A percentile compares a stretch with the other conserved stretches of the same genome.
Conservation (phyloP, 192 early-diverging fungal genomes). For the Linnemannia zychae region DNA sequence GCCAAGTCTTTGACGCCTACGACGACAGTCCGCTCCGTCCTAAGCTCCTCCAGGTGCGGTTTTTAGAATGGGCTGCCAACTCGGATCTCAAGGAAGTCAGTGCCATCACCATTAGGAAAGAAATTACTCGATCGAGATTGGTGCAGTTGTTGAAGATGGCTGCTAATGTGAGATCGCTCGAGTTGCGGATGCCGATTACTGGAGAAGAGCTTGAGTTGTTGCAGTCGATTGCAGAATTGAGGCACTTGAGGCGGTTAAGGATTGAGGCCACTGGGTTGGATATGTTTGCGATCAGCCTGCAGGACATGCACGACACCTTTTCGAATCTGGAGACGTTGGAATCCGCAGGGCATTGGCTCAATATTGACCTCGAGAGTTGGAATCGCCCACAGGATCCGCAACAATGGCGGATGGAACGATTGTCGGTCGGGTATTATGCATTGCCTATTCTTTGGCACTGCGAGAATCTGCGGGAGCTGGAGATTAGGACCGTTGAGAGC, state of each 20-base stretch:
- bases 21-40: background rate
- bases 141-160: background rate
- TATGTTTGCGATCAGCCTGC: background rate
- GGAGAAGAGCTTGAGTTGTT: background rate
- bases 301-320: background rate
- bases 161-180: background rate
- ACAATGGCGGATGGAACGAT: background rate
- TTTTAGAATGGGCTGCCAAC: background rate
- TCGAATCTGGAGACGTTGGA: background rate
- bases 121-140: background rate
- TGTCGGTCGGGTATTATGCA: background rate
- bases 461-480: background rate
- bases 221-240: background rate
- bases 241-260: background rate
- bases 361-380: background rate
- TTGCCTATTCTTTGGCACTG: constrained; percentile 2
- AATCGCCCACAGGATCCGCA: background rate
- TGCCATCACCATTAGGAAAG: background rate
- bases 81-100: constrained; percentile 3
- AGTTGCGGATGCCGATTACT: background rate
- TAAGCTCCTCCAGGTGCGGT: background rate
- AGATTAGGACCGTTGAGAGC: background rate
- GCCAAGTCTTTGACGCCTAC: constrained; percentile 10
- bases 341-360: background rate
- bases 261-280: background rate